A percentile compares a stretch with the other conserved stretches of the same genome.
phyloP scores from a whole-genome alignment of 2,329 filamentous ascomycete species.

The Colletotrichum lentis region DNA sequence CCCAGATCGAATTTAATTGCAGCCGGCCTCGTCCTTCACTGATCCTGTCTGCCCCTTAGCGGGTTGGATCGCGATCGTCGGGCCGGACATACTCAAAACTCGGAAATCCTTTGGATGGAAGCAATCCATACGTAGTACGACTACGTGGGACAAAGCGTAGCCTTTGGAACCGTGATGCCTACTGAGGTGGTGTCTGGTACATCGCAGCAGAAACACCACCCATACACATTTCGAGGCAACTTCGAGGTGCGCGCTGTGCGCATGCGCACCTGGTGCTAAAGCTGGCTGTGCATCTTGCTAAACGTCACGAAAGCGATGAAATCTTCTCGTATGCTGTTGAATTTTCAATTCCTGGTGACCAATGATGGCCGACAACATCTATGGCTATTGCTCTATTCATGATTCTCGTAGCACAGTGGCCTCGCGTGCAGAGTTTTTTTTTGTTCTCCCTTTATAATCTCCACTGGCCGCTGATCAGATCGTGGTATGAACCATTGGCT shows the following conservation, averaged over 20 bases:
- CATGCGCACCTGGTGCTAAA: not conserved
- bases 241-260: too few species aligned
- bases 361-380: slow-evolving; percentile 8
- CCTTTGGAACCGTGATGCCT: not conserved
- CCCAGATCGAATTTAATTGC: slow-evolving; percentile 84
- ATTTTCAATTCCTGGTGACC: slow-evolving; percentile 11
- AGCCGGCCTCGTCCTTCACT: slow-evolving; percentile 61
- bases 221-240: too few species aligned
- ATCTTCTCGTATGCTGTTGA: not conserved
- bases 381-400: slow-evolving; percentile 37
- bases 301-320: not conserved
- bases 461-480: slow-evolving; percentile 14
- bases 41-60: slow-evolving; percentile 16
- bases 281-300: not conserved
- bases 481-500: not conserved
- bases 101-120: too few species aligned
- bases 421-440: slow-evolving; percentile 17
- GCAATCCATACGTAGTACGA: not conserved
- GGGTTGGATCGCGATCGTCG: slow-evolving; percentile 43
- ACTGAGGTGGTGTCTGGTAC: too few species aligned
- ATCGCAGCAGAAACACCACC: too few species aligned
- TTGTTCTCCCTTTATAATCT: slow-evolving; percentile 2
- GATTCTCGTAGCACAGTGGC: slow-evolving; percentile 18
- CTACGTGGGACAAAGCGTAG: not conserved
- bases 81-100: slow-evolving; percentile 53